phyloP scores from a whole-genome alignment of 2,329 filamentous ascomycete genomes.

The Epichloe glyceriae region DNA sequence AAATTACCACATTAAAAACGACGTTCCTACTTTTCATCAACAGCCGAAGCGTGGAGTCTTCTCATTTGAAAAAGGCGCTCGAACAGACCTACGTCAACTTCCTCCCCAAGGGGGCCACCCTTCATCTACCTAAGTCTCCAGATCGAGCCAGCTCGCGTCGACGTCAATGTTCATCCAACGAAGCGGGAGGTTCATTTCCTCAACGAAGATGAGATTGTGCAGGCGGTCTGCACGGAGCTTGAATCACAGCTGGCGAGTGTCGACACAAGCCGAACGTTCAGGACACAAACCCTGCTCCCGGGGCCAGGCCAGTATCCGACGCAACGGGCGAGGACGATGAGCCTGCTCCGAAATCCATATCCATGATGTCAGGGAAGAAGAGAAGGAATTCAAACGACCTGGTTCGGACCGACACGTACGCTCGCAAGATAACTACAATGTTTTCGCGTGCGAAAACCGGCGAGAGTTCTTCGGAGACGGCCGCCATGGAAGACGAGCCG shows the following conservation, averaged over 20 bases:
- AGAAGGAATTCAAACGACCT: constrained; percentile 54
- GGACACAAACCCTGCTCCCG: constrained; percentile 81
- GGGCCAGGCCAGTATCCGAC: constrained; percentile 32
- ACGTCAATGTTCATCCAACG: constrained; percentile 96
- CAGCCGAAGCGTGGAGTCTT: constrained; percentile 83
- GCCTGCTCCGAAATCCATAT: constrained; percentile 20
- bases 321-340: constrained; percentile 16
- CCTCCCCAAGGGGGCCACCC: constrained; percentile 79
- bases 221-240: constrained; percentile 70
- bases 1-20: constrained; percentile 89
- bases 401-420: constrained; percentile 75
- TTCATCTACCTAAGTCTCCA: constrained; percentile 88
- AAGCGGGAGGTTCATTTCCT: constrained; percentile 95
- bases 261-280: constrained; percentile 86
- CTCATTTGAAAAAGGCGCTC: constrained; percentile 72
- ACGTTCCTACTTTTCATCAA: constrained; percentile 90
- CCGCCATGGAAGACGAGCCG: constrained; percentile 19
- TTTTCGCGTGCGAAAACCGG: constrained; percentile 42
- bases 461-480: constrained; percentile 8
- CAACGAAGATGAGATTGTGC: constrained; percentile 92
- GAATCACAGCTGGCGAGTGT: constrained; percentile 68
- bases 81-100: constrained; percentile 84
- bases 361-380: constrained; percentile 25
- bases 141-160: constrained; percentile 82
- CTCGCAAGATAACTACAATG: constrained; percentile 96